Percentiles rank a stretch among this genome's conserved stretches.
These are phyloP conservation scores for Xylariaceae sp. DNA, from an alignment of 2,329 filamentous ascomycete species.

Conservation along the genomic window DNA sequence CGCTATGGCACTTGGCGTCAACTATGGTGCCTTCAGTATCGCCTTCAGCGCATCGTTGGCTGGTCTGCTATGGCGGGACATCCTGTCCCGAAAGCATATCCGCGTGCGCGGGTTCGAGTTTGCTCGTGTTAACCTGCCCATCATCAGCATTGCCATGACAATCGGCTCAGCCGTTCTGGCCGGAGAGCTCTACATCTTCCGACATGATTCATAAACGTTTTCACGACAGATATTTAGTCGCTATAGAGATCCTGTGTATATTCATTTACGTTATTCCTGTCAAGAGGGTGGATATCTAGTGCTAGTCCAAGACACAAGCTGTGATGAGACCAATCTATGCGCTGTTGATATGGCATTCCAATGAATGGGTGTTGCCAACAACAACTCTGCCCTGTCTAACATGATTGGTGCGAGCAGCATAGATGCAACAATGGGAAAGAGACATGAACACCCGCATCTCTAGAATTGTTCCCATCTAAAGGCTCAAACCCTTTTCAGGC, in stretches of 20 bases:
- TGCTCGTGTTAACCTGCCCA: slow-evolving; percentile 71
- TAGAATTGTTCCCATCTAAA: too few relatives aligned
- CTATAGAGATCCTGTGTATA: not conserved
- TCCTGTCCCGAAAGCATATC: slow-evolving; percentile 72
- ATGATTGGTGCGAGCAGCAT: too few relatives aligned
- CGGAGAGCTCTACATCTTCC: slow-evolving; percentile 63
- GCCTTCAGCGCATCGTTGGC: slow-evolving; percentile 76
- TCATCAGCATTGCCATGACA: slow-evolving; percentile 71
- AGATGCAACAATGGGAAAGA: too few relatives aligned
- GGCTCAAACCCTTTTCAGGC: too few relatives aligned
- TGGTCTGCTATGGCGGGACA: slow-evolving; percentile 75
- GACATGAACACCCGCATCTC: too few relatives aligned
- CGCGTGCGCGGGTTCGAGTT: slow-evolving; percentile 69
- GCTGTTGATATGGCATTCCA: too few relatives aligned
- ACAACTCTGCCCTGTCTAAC: too few relatives aligned
- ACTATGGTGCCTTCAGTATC: slow-evolving; percentile 76
- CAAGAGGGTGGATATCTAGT: too few relatives aligned
- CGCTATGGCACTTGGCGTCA: slow-evolving; percentile 76
- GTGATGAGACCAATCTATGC: too few relatives aligned
- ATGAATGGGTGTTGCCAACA: too few relatives aligned
- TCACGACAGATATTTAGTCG: not conserved
- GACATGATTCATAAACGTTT: slow-evolving; percentile 15
- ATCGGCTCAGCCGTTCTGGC: slow-evolving; percentile 61
- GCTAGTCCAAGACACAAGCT: too few relatives aligned
- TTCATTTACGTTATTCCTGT: too few relatives aligned